A percentile compares a stretch with the other conserved stretches of the same genome.
Evolutionary conservation across 768 basidiomycete genomes (phyloP).

Genomic region (Kwoniella heveanensis): DNA sequence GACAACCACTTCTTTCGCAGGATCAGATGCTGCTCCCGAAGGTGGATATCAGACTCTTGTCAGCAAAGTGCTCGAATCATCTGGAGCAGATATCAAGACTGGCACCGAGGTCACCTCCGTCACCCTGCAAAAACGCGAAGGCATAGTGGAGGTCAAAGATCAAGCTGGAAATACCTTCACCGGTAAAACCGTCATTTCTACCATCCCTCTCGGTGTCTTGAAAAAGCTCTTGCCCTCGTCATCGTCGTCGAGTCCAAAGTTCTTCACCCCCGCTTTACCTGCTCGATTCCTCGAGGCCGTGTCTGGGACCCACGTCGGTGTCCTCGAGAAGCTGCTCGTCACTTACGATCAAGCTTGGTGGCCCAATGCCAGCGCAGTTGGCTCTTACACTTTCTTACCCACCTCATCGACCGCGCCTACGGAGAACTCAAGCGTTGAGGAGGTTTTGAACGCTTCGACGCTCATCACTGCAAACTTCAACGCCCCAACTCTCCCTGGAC

Average conservation of each 20-base stretch:
- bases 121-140: slow-evolving; percentile 9
- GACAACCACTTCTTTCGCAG: slow-evolving; percentile 44
- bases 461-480: slow-evolving; percentile 46
- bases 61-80: slow-evolving; percentile 32
- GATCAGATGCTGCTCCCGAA: slow-evolving; percentile 52
- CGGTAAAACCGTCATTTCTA: slow-evolving; percentile 41
- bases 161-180: slow-evolving; percentile 7
- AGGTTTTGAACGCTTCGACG: slow-evolving; percentile 44
- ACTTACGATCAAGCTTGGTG: slow-evolving; percentile 51
- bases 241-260: neutral
- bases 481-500: slow-evolving; percentile 25
- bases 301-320: slow-evolving; percentile 44
- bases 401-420: slow-evolving; percentile 13
- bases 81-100: slow-evolving; percentile 38
- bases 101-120: slow-evolving; percentile 26
- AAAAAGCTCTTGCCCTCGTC: slow-evolving; percentile 26
- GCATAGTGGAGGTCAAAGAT: slow-evolving; percentile 20
- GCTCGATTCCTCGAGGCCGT: slow-evolving; percentile 34
- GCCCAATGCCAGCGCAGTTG: slow-evolving; percentile 41
- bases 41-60: slow-evolving; percentile 52
- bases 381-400: slow-evolving; percentile 53
- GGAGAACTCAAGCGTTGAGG: slow-evolving; percentile 28
- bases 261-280: slow-evolving; percentile 44
- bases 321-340: slow-evolving; percentile 50
- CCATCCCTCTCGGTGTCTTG: slow-evolving; percentile 51